Evolutionary conservation across 768 basidiomycete species (phyloP).

Genomic region (Scleroderma citrinum): DNA sequence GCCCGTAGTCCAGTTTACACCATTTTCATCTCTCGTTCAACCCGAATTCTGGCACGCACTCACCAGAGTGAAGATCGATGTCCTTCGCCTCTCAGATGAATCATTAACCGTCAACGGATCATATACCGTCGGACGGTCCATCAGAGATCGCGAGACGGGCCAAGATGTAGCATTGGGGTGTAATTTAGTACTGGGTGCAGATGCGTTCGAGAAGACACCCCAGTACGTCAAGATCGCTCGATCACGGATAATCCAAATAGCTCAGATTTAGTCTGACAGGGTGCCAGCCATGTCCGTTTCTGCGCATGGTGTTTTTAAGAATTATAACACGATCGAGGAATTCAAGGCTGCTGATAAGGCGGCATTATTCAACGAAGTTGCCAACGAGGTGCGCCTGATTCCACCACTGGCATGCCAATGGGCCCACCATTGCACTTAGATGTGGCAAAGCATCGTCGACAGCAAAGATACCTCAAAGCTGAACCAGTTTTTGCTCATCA

Average conservation of each 20-base stretch:
- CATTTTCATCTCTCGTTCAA: slow-evolving; percentile 80
- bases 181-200: slow-evolving; percentile 57
- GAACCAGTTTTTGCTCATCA: slow-evolving; percentile 81
- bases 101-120: slow-evolving; percentile 57
- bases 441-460: slow-evolving; percentile 57
- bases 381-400: slow-evolving; percentile 48
- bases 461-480: slow-evolving; percentile 52
- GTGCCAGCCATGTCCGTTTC: slow-evolving; percentile 42
- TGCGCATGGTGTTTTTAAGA: slow-evolving; percentile 72
- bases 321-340: slow-evolving; percentile 96
- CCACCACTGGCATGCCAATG: neutral
- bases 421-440: slow-evolving; percentile 34
- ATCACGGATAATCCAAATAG: neutral
- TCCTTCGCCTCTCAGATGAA: slow-evolving; percentile 75
- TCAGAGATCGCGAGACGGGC: slow-evolving; percentile 74
- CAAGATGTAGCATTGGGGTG: slow-evolving; percentile 67
- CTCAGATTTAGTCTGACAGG: slow-evolving; percentile 25
- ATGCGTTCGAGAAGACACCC: slow-evolving; percentile 48
- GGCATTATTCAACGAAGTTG: slow-evolving; percentile 69
- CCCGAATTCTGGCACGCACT: slow-evolving; percentile 94
- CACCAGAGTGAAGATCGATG: slow-evolving; percentile 84
- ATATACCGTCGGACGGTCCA: slow-evolving; percentile 64
- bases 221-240: slow-evolving; percentile 34
- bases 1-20: slow-evolving; percentile 81
- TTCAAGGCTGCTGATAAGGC: slow-evolving; percentile 89